Evolutionary conservation across 176 grass and related monocot species (phyloP), one percentile per base, ranked within the genome.

Genomic region (Leersia perrieri): DNA sequence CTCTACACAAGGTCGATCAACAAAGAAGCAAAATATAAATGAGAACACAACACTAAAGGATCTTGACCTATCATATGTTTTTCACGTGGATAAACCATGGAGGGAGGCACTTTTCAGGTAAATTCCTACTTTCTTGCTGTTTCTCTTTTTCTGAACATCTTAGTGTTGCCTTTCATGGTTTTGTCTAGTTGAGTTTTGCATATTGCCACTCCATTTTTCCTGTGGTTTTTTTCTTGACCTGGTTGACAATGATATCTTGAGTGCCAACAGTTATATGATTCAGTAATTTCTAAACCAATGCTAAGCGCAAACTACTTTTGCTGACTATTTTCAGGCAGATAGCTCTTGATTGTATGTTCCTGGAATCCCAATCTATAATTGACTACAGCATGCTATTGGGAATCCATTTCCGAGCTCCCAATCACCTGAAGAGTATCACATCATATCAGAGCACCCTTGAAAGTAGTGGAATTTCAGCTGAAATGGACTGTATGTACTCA

Each of bases 381-480:
- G 96, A 98, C 74, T 98, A 98, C 81, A 98, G 96, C 88, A 93
- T 98, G 92, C 68, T 98, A 63, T 75, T 98, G 84, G 96, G 96
- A 28, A 91, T 98, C 29, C 96, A 98, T 87, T 95, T 98, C 65
- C 89, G 96, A 93, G 92, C 96, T 87, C 96, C 92, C 18, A 35
- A 89, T 60, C 81, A 95, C 82, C 92, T 95, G 68, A 98, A 91
- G 65, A 65, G 86, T 35, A 68, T 67, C 30, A 73, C 81, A 23
- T 87, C 91, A 84, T 53, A 74, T 60, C 75, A 91, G n/a, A 78
- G 63, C 74, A 29, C 26, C 36, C 82, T 70, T 58, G 82, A 90
- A 82, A 84, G 41, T 58, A 83, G 35, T 49, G 80, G 77, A 84
- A 89, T 84, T 79, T 70, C 85, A 34, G 60, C 42, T 76, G 53